Evolutionary conservation across 768 basidiomycete genomes (phyloP).

Genomic region (Suillus americanus): DNA sequence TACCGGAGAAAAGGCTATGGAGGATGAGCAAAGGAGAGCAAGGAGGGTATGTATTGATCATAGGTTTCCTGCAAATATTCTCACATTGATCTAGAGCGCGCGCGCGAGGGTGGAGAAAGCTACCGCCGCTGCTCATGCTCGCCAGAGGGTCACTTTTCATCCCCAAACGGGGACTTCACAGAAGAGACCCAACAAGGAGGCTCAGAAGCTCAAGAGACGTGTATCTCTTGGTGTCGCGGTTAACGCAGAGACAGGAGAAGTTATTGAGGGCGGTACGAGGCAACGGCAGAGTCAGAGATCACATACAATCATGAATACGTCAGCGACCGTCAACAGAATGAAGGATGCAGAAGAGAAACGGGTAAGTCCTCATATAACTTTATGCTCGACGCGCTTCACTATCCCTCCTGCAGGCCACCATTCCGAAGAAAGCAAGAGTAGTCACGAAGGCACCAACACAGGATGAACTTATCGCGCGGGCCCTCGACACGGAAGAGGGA

Average conservation of each 20-base stretch:
- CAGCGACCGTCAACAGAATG: slow-evolving; percentile 62
- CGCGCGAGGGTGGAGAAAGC: slow-evolving; percentile 59
- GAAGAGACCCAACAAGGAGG: slow-evolving; percentile 21
- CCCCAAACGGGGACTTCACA: slow-evolving; percentile 42
- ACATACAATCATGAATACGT: slow-evolving; percentile 71
- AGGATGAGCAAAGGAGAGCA: slow-evolving; percentile 59
- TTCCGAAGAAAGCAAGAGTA: slow-evolving; percentile 60
- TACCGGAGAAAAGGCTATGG: slow-evolving; percentile 53
- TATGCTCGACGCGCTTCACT: neutral
- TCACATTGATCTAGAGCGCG: slow-evolving; percentile 41
- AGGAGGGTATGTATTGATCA: slow-evolving; percentile 19
- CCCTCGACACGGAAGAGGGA: slow-evolving; percentile 84
- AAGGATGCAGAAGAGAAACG: slow-evolving; percentile 65
- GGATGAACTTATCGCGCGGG: slow-evolving; percentile 79
- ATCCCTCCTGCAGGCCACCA: slow-evolving; percentile 43
- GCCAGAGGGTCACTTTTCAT: slow-evolving; percentile 67
- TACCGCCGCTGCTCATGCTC: slow-evolving; percentile 65
- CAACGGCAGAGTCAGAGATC: slow-evolving; percentile 62
- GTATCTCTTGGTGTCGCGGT: slow-evolving; percentile 56
- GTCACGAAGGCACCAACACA: slow-evolving; percentile 62
- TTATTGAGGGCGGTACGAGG: slow-evolving; percentile 37
- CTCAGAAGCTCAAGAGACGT: slow-evolving; percentile 39
- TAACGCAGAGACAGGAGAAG: slow-evolving; percentile 62
- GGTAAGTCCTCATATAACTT: slow-evolving; percentile 30
- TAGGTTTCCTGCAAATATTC: neutral